Conservation (phyloP, 768 basidiomycete species). For the Paxillus ammoniavirescens region DNA sequence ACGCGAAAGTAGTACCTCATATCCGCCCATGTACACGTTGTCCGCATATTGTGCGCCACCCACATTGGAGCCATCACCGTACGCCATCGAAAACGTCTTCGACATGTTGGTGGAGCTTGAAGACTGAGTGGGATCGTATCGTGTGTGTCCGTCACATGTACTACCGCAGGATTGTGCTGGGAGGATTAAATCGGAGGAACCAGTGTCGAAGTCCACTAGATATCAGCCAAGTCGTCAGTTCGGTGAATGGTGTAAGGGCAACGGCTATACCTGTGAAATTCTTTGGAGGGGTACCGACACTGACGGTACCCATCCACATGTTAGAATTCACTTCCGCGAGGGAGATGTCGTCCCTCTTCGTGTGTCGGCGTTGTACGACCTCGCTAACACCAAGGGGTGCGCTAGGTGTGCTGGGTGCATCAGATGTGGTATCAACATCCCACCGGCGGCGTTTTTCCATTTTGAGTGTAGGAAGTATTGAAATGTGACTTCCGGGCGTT, state of each 20-base stretch:
- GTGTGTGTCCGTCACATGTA: constrained; percentile 32
- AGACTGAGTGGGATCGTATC: constrained; percentile 29
- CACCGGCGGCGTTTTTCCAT: constrained; percentile 8
- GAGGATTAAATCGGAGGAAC: constrained; percentile 50
- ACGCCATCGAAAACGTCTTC: constrained; percentile 32
- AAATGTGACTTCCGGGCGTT: neutral
- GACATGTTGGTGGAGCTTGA: constrained; percentile 30
- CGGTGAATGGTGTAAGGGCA: neutral
- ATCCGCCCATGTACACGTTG: constrained; percentile 40
- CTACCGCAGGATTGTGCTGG: constrained; percentile 28
- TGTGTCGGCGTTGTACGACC: constrained; percentile 4
- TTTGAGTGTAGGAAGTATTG: neutral
- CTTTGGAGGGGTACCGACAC: constrained; percentile 47
- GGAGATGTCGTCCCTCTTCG: constrained; percentile 29
- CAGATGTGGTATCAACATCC: neutral
- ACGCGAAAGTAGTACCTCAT: constrained; percentile 25
- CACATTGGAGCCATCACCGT: constrained; percentile 39
- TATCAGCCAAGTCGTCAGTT: neutral
- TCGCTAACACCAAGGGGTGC: neutral
- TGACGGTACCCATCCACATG: constrained; percentile 47
- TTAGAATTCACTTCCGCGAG: constrained; percentile 37
- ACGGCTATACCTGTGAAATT: constrained; percentile 37
- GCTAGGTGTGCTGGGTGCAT: neutral
- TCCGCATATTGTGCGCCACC: constrained; percentile 42
- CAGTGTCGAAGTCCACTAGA: constrained; percentile 54